Percentiles rank a stretch among this genome's conserved stretches.
Evolutionary conservation across 768 basidiomycete species (phyloP).

Genomic region (Lentinula boryana): DNA sequence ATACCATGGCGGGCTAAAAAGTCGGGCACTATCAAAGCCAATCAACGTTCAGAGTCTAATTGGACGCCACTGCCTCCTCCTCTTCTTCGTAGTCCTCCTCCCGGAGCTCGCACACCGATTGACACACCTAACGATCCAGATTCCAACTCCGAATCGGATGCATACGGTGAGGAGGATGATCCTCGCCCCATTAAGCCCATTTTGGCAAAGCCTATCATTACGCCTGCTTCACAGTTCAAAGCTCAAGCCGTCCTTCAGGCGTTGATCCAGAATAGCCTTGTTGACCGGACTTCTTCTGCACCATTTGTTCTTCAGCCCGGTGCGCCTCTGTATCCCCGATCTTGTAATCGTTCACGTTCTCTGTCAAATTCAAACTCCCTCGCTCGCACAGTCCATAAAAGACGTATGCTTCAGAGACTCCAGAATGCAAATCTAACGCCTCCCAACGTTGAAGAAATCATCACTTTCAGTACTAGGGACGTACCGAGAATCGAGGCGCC

Average conservation of each 20-base stretch:
- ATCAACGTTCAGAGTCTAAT: constrained; percentile 18
- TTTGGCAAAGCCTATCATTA: constrained; percentile 12
- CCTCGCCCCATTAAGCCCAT: constrained; percentile 9
- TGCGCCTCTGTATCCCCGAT: constrained; percentile 46
- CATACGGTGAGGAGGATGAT: constrained; percentile 14
- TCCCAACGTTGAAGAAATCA: constrained; percentile 37
- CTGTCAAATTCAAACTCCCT: constrained; percentile 34
- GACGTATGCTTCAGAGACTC: constrained; percentile 41
- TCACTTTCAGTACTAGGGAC: constrained; percentile 32
- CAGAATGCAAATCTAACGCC: constrained; percentile 27
- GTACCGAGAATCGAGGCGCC: constrained; percentile 16
- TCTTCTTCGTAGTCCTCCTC: constrained; percentile 15
- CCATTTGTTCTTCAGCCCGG: constrained; percentile 41
- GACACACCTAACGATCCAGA: constrained; percentile 29
- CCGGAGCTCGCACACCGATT: constrained; percentile 8
- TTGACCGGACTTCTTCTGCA: constrained; percentile 31
- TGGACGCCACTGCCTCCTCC: constrained; percentile 25
- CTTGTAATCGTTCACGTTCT: constrained; percentile 35
- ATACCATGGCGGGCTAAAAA: constrained; percentile 47
- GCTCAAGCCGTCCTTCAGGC: constrained; percentile 33
- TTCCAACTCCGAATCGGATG: constrained; percentile 30
- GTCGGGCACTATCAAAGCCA: constrained; percentile 18
- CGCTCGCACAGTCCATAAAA: constrained; percentile 42
- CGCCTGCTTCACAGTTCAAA: constrained; percentile 21
- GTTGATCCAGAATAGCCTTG: constrained; percentile 42